Conservation (phyloP, 805 yeast genomes). For the Phaffomyces thermotolerans region DNA sequence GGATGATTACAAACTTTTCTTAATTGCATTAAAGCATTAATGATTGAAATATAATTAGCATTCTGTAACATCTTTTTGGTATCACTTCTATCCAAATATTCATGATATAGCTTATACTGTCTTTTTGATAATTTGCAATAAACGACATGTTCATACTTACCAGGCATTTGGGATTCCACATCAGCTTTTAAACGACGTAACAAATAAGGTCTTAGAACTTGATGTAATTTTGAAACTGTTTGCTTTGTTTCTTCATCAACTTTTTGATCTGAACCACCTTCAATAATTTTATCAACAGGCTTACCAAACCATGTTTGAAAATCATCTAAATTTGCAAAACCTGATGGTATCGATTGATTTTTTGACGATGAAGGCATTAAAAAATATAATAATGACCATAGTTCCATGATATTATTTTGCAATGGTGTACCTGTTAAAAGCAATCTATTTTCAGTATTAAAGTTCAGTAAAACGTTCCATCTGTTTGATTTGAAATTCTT, state of each 20-base stretch:
- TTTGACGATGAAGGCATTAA: conserved; percentile 87
- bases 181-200: conserved; percentile 89
- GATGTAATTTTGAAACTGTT: conserved; percentile 85
- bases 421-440: conserved; percentile 94
- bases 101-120: conserved; percentile 88
- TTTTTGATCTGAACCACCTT: conserved; percentile 48
- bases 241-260: conserved; percentile 72
- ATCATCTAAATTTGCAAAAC: conserved; percentile 92
- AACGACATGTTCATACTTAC: conserved; percentile 89
- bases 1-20: conserved; percentile 97
- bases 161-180: conserved; percentile 99
- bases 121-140: conserved; percentile 89
- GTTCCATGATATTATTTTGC: conserved; percentile 89
- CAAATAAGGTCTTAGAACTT: conserved; percentile 86
- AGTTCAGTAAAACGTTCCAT: conserved; percentile 93
- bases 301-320: conserved; percentile 99
- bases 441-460: conserved; percentile 83
- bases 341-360: conserved; percentile 69
- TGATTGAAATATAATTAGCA: conserved; percentile 90
- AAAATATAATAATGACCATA: conserved; percentile 93
- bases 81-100: conserved; percentile 94
- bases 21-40: conserved; percentile 95
- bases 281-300: conserved; percentile 90
- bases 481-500: conserved; percentile 93
- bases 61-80: conserved; percentile 90